Base-by-base conservation (phyloP, 2,329 filamentous ascomycete species). In the Trichoderma koningii region DNA sequence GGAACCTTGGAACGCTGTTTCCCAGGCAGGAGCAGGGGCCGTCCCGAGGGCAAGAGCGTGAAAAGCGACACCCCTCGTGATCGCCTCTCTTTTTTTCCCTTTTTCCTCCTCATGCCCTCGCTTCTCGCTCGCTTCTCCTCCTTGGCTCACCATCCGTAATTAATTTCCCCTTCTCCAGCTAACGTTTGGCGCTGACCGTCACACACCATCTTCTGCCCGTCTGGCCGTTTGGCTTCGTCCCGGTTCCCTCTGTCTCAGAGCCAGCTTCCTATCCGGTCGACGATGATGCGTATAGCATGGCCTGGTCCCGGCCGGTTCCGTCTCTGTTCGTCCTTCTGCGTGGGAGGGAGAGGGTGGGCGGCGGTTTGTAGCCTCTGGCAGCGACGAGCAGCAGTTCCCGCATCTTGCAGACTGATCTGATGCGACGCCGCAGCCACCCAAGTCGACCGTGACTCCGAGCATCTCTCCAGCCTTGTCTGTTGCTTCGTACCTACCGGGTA, bases 221-320 rank as follows among this genome's bases (percentile, higher is more conserved):
- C 34, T 34, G 59, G 26, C 50, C 41, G 47, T 55, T 47, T 53
- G 50, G 41, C 42, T 63, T 53, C 47, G 30, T 51, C 50, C 48
- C 42, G 23, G 48, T n/a, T 34, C 57, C 47, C 50, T 63, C 44
- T 55, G 60, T 23, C 60, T 55, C 60, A 38, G 23, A 48, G 9
- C 44, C 52, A 64, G 61, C 61, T 64, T 50, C 61, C 61, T 64
- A 50, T 64, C 52, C 52, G 44, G 61, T 64, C 51, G n/a, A 64
- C 30, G 51, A 41, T 50, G 19, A 28, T 55, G 45, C 42, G 28
- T 51, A 41, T 56, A 56, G 7, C n/a, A 41, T 42, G 17, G 52
- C 30, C 34, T 56, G 30, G 61, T 42, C 50, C 53, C 61, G 61
- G 52, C 44, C 52, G 30, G 61, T 51, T 48, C 61, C 61, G 61